Base-by-base conservation (phyloP, 129 eudicot genomes). In the Silybum marianum region DNA sequence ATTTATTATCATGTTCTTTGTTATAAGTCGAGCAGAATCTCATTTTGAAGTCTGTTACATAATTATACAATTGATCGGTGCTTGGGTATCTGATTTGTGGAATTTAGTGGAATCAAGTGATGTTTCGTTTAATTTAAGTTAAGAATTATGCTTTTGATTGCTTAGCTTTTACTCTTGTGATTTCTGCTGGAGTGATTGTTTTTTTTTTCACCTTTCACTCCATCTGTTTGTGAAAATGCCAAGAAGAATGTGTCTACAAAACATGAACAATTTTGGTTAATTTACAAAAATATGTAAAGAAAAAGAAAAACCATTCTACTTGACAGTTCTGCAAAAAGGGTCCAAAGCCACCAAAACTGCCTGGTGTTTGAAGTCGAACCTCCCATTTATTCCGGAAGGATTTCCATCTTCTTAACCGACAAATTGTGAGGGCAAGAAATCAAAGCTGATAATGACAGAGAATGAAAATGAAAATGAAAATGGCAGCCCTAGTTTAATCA, bases 1-100 rank as follows among this genome's bases (percentile, higher is more conserved):
- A 19, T 19, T 46, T n/a, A n/a, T 51, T 51, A 18, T 51, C 22
- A 5, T 51, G 63, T 51, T 51, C 21, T 51, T 51, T 51, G 22
- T 51, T 51, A 46, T 46, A 46, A 46, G 58, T 46, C 16, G 4
- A 46, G 58, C 58, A 11, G 23, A 18, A 58, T 58, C 8, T 58
- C 23, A 7, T 16, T 58, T 18, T 6, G 66, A 36, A 3, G 71
- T 23, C 32, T 48, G 80, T 75, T 44, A 13, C 51, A 9, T 75
- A 9, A 32, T 32, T 22, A 65, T 81, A 19, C 68, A 9, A 67
- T 75, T 48, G 14, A 23, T 74, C 16, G 16, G 75, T 23, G 28
- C 32, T 28, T 82, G 39, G 72, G 36, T 82, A 82, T 82, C 81
- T 82, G 81, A 69, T 69, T 75, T 25, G 9, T 75, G 66, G 71